Conservation (phyloP, 345 rosid species). For the Brassica carinata region DNA sequence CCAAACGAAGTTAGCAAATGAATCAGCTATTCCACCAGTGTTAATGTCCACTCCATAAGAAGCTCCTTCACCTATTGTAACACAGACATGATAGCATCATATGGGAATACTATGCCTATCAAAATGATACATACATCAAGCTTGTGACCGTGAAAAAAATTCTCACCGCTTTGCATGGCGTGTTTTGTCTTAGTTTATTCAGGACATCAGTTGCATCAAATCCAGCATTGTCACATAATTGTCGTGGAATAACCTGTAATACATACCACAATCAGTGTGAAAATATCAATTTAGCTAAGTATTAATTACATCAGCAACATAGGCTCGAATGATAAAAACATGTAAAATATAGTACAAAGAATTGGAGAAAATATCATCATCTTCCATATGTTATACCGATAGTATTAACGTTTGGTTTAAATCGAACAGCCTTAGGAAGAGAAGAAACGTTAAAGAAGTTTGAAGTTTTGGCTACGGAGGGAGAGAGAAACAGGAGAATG, state of each 20-base stretch:
- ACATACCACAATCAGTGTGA: conserved; percentile 19
- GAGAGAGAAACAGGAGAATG: conserved; percentile 50
- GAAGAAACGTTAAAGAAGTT: conserved; percentile 42
- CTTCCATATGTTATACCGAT: background rate
- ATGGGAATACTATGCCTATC: background rate
- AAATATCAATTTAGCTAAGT: no score
- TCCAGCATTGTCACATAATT: conserved; percentile 98
- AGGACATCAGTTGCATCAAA: conserved; percentile 99
- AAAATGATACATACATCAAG: background rate
- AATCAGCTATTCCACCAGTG: conserved; percentile 93
- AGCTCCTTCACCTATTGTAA: conserved; percentile 78
- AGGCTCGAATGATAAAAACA: no score
- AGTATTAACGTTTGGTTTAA: background rate
- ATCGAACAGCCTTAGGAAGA: conserved; percentile 22
- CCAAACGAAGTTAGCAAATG: conserved; percentile 98
- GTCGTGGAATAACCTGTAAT: conserved; percentile 86
- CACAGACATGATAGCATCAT: background rate
- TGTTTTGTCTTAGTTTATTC: conserved; percentile 95
- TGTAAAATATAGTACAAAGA: no score
- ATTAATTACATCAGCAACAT: no score
- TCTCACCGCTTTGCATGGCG: conserved; percentile 81
- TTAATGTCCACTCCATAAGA: conserved; percentile 93
- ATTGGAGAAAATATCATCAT: no score
- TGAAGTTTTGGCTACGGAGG: conserved; percentile 52
- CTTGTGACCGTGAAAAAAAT: conserved; percentile 8